Conservation (phyloP, 2,329 filamentous ascomycete genomes). For the Cyphellophora europaea region DNA sequence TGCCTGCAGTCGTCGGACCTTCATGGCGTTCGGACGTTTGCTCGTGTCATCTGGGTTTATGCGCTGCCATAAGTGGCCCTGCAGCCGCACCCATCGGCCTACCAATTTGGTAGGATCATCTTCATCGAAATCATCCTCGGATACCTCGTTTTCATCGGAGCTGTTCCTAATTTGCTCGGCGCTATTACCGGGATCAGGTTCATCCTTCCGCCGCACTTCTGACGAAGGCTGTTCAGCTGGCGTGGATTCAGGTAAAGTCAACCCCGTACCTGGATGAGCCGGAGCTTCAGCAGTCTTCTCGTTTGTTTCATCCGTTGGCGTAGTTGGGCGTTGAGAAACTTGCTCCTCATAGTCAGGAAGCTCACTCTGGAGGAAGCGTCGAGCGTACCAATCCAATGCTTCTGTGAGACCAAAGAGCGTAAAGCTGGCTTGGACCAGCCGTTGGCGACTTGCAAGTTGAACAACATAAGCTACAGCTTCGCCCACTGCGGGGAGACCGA, state of each 20-base stretch:
- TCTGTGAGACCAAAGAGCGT: conserved; percentile 79
- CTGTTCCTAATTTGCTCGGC: no score
- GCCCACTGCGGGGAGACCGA: conserved; percentile 61
- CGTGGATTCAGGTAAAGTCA: no score
- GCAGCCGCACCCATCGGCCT: conserved; percentile 67
- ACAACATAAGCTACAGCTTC: conserved; percentile 58
- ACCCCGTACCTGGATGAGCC: no score
- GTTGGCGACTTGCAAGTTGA: conserved; percentile 55
- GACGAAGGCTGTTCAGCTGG: no score
- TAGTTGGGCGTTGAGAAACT: no score
- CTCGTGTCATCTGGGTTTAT: conserved; percentile 35
- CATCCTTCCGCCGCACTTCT: no score
- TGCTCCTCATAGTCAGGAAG: conserved; percentile 59
- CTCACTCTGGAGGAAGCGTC: conserved; percentile 60
- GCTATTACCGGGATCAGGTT: no score
- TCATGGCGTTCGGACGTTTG: conserved; percentile 16
- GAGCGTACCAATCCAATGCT: conserved; percentile 80
- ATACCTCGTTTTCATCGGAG: no score
- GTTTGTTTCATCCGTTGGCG: no score
- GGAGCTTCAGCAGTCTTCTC: no score
- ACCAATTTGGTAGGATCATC: conserved; percentile 57
- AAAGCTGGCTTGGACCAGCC: conserved; percentile 46
- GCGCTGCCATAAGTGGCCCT: conserved; percentile 55
- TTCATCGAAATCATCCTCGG: conserved; percentile 14
- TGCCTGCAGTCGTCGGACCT: conserved; percentile 44